Evolutionary conservation across 2,329 filamentous ascomycete genomes (phyloP).

Genomic region (Hypoxylon rubiginosum): DNA sequence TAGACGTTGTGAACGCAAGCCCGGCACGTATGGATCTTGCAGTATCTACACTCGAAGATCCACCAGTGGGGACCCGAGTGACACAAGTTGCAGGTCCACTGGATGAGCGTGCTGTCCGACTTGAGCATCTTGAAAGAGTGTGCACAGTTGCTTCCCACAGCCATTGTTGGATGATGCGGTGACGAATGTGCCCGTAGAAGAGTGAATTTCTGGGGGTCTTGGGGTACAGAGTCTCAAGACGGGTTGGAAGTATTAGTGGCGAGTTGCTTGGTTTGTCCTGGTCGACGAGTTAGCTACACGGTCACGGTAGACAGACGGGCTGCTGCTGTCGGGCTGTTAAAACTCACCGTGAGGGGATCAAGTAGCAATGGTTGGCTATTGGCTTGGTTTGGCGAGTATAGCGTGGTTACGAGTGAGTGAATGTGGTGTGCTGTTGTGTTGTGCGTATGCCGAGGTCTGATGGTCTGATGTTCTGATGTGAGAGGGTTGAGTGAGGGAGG

Average conservation of each 20-base stretch:
- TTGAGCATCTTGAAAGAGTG: conserved; percentile 77
- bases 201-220: conserved; percentile 18
- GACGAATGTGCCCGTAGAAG: conserved; percentile 24
- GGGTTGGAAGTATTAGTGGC: conserved; percentile 10
- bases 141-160: conserved; percentile 68
- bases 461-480: too few species aligned
- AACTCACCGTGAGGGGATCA: conserved; percentile 28
- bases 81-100: conserved; percentile 76
- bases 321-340: conserved; percentile 5
- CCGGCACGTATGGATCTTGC: conserved; percentile 75
- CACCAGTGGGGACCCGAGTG: conserved; percentile 75
- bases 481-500: conserved; percentile 7
- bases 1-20: conserved; percentile 65
- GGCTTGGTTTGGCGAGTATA: conserved; percentile 5
- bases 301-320: background rate
- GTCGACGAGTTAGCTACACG: conserved; percentile 19
- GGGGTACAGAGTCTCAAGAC: conserved; percentile 15
- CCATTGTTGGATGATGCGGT: conserved; percentile 57
- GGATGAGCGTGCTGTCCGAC: conserved; percentile 73
- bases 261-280: conserved; percentile 27
- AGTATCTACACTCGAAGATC: conserved; percentile 78
- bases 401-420: conserved; percentile 15
- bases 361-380: conserved; percentile 8
- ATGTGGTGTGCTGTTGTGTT: conserved; percentile 1
- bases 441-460: background rate